Percentiles rank a stretch among this genome's conserved stretches.
Conservation (phyloP, 2,329 filamentous ascomycete species). For the Penicillium sp. region DNA sequence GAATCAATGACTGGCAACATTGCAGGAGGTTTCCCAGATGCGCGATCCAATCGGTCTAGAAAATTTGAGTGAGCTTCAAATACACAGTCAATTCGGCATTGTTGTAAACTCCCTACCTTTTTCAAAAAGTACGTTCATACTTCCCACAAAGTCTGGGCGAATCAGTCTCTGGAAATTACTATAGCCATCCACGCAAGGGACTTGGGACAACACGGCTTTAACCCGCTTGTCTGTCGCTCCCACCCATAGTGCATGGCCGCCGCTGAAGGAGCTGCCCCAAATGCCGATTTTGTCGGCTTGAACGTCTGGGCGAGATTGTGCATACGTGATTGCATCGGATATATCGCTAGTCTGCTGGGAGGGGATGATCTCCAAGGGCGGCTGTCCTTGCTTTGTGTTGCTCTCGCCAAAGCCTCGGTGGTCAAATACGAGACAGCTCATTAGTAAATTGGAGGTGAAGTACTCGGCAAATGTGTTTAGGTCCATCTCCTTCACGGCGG, state of each 20-base stretch:
- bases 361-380: conserved; percentile 29
- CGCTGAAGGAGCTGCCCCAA: neutral
- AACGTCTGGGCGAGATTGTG: conserved; percentile 21
- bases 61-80: too few species aligned
- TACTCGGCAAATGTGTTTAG: neutral
- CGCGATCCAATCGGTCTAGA: conserved; percentile 23
- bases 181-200: conserved; percentile 38
- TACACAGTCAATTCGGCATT: neutral
- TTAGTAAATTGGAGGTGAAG: neutral
- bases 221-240: neutral
- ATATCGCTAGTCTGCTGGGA: conserved; percentile 36
- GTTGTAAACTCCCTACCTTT: neutral
- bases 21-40: conserved; percentile 30
- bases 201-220: conserved; percentile 30
- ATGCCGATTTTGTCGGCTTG: neutral
- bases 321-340: conserved; percentile 42
- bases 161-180: conserved; percentile 36
- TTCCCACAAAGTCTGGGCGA: conserved; percentile 30
- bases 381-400: conserved; percentile 25
- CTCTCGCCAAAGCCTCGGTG: conserved; percentile 14
- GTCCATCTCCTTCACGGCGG: neutral
- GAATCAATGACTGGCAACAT: conserved; percentile 34
- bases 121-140: conserved; percentile 26
- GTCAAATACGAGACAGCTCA: neutral
- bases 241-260: neutral